Evolutionary conservation across 2,329 filamentous ascomycete species (phyloP).

Genomic region (Ascochyta clinopodiicola): DNA sequence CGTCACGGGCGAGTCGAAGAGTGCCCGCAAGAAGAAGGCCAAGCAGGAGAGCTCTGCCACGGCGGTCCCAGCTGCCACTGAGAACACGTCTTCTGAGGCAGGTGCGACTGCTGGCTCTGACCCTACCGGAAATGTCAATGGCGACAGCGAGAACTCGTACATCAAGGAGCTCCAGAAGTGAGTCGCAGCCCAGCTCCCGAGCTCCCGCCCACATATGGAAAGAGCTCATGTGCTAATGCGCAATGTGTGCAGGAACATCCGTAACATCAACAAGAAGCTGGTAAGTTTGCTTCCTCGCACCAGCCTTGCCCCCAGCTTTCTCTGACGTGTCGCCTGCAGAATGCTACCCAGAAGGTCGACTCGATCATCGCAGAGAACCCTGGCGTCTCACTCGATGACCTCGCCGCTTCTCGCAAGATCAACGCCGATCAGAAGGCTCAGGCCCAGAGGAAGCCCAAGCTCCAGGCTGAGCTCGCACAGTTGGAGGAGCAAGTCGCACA

Average conservation of each 20-base stretch:
- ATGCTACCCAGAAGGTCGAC: conserved; percentile 76
- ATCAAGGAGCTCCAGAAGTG: conserved; percentile 92
- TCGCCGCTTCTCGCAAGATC: conserved; percentile 75
- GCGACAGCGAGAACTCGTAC: conserved; percentile 78
- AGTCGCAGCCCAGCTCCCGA: conserved; percentile 40
- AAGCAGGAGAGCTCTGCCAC: conserved; percentile 50
- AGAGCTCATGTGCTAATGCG: conserved; percentile 24
- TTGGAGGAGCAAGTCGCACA: conserved; percentile 76
- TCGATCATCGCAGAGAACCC: conserved; percentile 72
- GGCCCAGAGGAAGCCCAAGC: conserved; percentile 75
- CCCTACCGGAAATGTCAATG: conserved; percentile 55
- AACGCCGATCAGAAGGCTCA: conserved; percentile 81
- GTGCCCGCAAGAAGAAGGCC: conserved; percentile 60
- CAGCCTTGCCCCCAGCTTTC: conserved; percentile 9
- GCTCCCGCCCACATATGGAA: conserved; percentile 2
- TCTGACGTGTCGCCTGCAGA: conserved; percentile 53
- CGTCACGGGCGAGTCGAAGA: conserved; percentile 64
- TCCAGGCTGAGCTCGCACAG: conserved; percentile 72
- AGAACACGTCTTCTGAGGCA: conserved; percentile 40
- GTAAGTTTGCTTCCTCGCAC: conserved; percentile 60
- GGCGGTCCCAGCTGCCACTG: conserved; percentile 53
- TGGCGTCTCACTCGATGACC: conserved; percentile 73
- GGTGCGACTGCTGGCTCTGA: conserved; percentile 39
- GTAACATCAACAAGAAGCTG: conserved; percentile 93
- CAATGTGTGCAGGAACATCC: conserved; percentile 71